These are phyloP conservation scores for Omphalea diandra DNA, from an alignment of 441 rosid species.

Conservation along the genomic window DNA sequence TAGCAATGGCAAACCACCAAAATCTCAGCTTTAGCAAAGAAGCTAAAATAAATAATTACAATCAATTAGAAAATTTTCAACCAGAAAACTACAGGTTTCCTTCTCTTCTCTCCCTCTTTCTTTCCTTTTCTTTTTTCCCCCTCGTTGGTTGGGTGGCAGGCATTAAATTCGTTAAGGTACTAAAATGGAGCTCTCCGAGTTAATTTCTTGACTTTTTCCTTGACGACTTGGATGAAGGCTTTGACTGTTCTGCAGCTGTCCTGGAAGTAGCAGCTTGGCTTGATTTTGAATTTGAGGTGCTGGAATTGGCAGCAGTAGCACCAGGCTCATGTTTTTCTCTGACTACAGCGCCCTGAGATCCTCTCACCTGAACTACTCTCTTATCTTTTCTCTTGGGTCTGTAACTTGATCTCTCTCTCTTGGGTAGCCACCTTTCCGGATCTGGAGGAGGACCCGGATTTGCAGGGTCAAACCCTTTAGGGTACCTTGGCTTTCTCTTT, in stretches of 20 bases:
- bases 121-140: not conserved
- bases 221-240: constrained; percentile 60
- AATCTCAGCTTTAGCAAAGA: constrained; percentile 10
- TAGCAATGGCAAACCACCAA: constrained; percentile 6
- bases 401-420: constrained; percentile 92
- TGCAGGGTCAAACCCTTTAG: constrained; percentile 88
- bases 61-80: constrained; percentile 14
- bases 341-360: constrained; percentile 82
- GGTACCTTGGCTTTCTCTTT: constrained; percentile 94
- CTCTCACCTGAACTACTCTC: constrained; percentile 93
- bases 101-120: not conserved
- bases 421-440: constrained; percentile 97
- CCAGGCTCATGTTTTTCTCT: constrained; percentile 75
- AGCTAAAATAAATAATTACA: constrained; percentile 10
- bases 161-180: not conserved
- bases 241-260: constrained; percentile 44
- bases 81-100: constrained; percentile 8
- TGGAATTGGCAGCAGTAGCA: constrained; percentile 39
- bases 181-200: constrained; percentile 6
- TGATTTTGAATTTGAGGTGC: constrained; percentile 37
- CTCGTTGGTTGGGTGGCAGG: not conserved
- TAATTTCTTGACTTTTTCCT: constrained; percentile 69
- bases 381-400: constrained; percentile 92
- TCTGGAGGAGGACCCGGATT: constrained; percentile 97
- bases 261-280: constrained; percentile 49